Conservation (phyloP, 1,284 basidiomycete genomes). For the Cutaneotrichosporon cavernicola region DNA sequence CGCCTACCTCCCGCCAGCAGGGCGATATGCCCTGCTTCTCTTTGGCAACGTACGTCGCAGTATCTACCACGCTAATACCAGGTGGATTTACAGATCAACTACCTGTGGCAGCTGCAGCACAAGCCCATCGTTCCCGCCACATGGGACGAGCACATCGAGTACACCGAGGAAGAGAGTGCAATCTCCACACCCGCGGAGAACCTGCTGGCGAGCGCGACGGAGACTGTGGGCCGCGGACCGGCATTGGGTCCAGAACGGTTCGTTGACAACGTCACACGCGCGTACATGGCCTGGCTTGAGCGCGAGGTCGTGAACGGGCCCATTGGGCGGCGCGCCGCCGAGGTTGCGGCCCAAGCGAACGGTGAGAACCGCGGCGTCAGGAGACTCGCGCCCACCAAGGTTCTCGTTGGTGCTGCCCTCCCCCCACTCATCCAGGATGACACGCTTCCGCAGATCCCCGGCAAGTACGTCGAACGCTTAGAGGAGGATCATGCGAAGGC, state of each 20-base stretch:
- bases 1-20: slow-evolving; percentile 36
- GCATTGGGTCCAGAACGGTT: slow-evolving; percentile 46
- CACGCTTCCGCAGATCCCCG: slow-evolving; percentile 40
- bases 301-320: slow-evolving; percentile 47
- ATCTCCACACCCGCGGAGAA: slow-evolving; percentile 6
- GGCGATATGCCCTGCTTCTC: slow-evolving; percentile 41
- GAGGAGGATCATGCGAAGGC: slow-evolving; percentile 26
- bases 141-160: slow-evolving; percentile 20
- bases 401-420: slow-evolving; percentile 42
- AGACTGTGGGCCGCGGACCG: slow-evolving; percentile 37
- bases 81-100: slow-evolving; percentile 52
- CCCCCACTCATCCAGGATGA: slow-evolving; percentile 48
- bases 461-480: slow-evolving; percentile 45
- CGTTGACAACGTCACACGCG: slow-evolving; percentile 35
- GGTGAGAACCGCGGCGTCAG: not conserved
- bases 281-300: slow-evolving; percentile 42
- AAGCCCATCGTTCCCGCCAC: slow-evolving; percentile 38
- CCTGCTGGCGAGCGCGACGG: slow-evolving; percentile 42
- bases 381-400: slow-evolving; percentile 21
- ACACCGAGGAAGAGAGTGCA: not conserved
- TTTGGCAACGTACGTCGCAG: slow-evolving; percentile 44
- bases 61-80: slow-evolving; percentile 16
- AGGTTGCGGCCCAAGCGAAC: slow-evolving; percentile 9
- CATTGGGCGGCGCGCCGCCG: slow-evolving; percentile 31
- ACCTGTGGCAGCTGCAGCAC: slow-evolving; percentile 48